Conservation (phyloP, 1,284 basidiomycete genomes). For the Mycena sp. region DNA sequence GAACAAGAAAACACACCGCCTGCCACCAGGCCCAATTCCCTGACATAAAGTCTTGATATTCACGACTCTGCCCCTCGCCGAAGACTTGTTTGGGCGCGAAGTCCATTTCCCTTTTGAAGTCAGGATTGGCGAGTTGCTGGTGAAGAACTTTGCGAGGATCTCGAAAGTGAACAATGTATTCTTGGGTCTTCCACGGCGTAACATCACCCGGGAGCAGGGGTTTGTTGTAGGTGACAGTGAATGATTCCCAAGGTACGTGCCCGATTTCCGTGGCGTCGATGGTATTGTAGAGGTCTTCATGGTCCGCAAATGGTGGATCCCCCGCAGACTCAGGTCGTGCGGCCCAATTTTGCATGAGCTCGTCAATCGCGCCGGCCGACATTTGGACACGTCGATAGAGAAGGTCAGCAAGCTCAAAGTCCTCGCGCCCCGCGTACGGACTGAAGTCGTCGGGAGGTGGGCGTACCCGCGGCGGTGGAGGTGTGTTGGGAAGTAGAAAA, state of each 20-base stretch:
- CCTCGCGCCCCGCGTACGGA: slow-evolving; percentile 22
- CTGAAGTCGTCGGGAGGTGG: slow-evolving; percentile 22
- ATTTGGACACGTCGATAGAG: slow-evolving; percentile 26
- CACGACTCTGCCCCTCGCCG: too few species aligned
- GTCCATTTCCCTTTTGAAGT: slow-evolving; percentile 40
- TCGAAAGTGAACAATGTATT: slow-evolving; percentile 47
- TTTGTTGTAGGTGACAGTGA: not conserved
- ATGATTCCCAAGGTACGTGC: not conserved
- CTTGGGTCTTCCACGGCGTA: slow-evolving; percentile 42
- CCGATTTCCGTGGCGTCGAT: slow-evolving; percentile 5
- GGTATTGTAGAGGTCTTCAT: slow-evolving; percentile 7
- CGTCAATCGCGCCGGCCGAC: slow-evolving; percentile 25
- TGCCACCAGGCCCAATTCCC: slow-evolving; percentile 41
- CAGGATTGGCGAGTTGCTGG: slow-evolving; percentile 40
- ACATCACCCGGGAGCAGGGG: not conserved
- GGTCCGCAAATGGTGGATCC: not conserved
- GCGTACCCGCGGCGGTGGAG: not conserved
- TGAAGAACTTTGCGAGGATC: slow-evolving; percentile 39
- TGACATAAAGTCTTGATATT: too few species aligned
- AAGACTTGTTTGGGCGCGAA: slow-evolving; percentile 9
- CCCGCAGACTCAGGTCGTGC: not conserved
- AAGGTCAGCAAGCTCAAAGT: slow-evolving; percentile 34
- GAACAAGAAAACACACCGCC: not conserved
- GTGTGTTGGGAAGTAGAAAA: slow-evolving; percentile 8
- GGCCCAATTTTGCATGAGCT: slow-evolving; percentile 30